phyloP scores from a whole-genome alignment of 2,329 filamentous ascomycete species.

The Cladosporium phlei region DNA sequence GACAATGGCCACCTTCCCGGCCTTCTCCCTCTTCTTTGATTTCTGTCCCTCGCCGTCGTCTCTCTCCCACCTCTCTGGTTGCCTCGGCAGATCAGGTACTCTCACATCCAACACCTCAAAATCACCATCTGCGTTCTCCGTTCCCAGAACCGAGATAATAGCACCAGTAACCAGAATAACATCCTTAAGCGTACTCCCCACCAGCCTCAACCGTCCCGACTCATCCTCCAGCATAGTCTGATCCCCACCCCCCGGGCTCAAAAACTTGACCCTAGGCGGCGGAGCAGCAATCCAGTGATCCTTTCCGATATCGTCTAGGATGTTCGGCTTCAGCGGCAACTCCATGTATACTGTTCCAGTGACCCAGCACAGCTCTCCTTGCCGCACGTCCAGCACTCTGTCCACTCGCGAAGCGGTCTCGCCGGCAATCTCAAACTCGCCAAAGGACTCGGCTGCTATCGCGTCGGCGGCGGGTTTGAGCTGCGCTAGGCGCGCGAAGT shows the following conservation, averaged over 20 bases:
- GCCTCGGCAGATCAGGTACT: conserved; percentile 77
- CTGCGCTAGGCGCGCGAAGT: conserved; percentile 83
- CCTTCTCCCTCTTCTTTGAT: conserved; percentile 37
- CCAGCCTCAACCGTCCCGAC: conserved; percentile 77
- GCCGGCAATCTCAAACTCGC: conserved; percentile 67
- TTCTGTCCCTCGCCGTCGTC: conserved; percentile 47
- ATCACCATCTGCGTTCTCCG: conserved; percentile 85
- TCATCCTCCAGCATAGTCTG: conserved; percentile 90
- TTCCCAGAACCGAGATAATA: conserved; percentile 90
- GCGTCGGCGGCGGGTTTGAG: conserved; percentile 79
- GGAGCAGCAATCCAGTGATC: conserved; percentile 92
- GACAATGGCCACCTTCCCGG: conserved; percentile 76
- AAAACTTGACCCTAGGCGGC: conserved; percentile 48
- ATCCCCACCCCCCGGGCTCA: conserved; percentile 21
- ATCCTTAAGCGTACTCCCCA: conserved; percentile 63
- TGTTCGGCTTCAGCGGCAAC: conserved; percentile 91
- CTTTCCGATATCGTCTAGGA: conserved; percentile 89
- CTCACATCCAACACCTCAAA: conserved; percentile 89
- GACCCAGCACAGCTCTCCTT: conserved; percentile 94
- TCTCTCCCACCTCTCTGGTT: conserved; percentile 74
- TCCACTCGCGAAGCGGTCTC: conserved; percentile 74
- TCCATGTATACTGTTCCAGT: conserved; percentile 95
- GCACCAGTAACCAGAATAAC: conserved; percentile 83
- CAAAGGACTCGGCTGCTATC: conserved; percentile 71
- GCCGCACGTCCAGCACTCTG: conserved; percentile 87